Base-by-base conservation (phyloP, 2,329 filamentous ascomycete species). In the Hypoxylon sp. region DNA sequence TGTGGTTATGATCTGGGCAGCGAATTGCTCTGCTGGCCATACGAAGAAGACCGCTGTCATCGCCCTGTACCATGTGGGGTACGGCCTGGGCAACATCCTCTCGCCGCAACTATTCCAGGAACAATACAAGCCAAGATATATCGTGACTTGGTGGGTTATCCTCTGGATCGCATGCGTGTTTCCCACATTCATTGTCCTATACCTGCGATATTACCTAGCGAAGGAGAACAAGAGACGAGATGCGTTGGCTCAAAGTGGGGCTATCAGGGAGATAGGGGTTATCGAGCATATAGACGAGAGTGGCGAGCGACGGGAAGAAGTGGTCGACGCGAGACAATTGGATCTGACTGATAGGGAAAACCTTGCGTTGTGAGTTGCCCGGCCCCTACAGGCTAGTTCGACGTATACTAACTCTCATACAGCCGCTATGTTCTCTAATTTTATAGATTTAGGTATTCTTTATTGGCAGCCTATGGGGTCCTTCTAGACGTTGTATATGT, bases 41-140 rank as follows among this genome's bases (percentile, higher is more conserved):
- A 80, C 79, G 0, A 81, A 81, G 71, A 81, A 81, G 70, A 81
- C 79, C 1, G 79, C 79, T 0, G 75, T 79, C 23, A 79, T 78
- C 14, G 78, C 74, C 2, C 56, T 79, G 21, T 78, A 78, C 43
- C 75, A 78, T 41, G 71, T 78, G 3, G 79, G 77, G 2, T 75
- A 75, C 14, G 73, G 75, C 1, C 46, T 77, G 0, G 72, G 75
- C 19, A 77, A 76, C 21, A 77, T 79, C 21, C 65, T 76, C 2
- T 75, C 73, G 5, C 77, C 77, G 2, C 76, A 79, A 62, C 65
- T 78, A 7, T 78, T 74, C 57, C 68, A 73, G 38, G 62, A 49
- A 2, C 63, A 68, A 25, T 73, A 73, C 23, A 70, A 72, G 53
- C 75, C 75, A 5, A 68, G 74, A 5, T 77, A 78, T 32, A 73